Evolutionary conservation across 106 monocot species (phyloP).

Genomic region (Narthecium ossifragum): DNA sequence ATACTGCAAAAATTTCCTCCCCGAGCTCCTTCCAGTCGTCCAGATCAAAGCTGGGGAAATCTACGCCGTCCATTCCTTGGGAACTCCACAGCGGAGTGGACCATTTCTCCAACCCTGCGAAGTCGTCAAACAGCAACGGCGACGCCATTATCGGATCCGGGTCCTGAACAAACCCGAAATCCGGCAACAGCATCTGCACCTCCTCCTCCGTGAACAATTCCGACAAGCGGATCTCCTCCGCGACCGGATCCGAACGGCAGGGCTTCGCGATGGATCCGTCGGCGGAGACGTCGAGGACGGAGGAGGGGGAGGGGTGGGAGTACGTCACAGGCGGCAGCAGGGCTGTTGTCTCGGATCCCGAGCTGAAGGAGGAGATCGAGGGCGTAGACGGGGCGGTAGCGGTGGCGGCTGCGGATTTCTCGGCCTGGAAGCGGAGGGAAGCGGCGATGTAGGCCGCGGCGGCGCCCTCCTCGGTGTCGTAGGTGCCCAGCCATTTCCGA

Average conservation of each 20-base stretch:
- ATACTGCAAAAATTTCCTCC: neutral
- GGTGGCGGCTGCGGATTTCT: slow-evolving; percentile 1
- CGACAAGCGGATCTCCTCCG: neutral
- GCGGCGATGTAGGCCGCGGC: slow-evolving; percentile 31
- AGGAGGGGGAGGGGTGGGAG: slow-evolving; percentile 8
- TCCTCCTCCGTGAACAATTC: no score
- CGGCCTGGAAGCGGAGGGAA: slow-evolving; percentile 10
- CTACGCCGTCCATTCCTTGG: neutral
- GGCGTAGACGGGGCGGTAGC: neutral
- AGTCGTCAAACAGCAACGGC: neutral
- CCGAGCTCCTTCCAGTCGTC: slow-evolving; percentile 4
- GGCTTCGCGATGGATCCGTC: no score
- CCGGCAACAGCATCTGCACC: neutral
- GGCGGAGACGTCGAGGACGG: slow-evolving; percentile 11
- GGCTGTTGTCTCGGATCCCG: slow-evolving; percentile 3
- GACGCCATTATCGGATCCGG: neutral
- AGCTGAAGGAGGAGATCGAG: neutral
- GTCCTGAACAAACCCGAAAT: neutral
- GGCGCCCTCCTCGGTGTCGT: slow-evolving; percentile 47
- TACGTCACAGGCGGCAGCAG: no score
- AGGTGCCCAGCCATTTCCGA: slow-evolving; percentile 55
- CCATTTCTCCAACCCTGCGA: neutral
- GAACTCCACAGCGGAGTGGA: neutral
- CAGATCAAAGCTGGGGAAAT: slow-evolving; percentile 1
- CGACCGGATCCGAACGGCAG: no score